Evolutionary conservation across 371 early-diverging fungal species (phyloP).

Genomic region (Haplosporangium sp.): DNA sequence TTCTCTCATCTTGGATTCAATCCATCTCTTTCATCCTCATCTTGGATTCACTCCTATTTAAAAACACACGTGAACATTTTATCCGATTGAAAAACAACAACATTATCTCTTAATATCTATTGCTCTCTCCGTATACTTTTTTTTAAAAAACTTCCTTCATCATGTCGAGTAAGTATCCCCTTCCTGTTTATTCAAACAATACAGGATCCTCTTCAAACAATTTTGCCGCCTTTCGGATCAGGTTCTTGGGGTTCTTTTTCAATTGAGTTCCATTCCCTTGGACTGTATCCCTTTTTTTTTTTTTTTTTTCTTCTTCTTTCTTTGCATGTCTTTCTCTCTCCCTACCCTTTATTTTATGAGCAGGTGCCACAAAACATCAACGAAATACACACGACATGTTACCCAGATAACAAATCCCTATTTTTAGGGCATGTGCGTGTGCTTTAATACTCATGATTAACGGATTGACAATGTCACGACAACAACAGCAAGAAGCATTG

Average conservation of each 20-base stretch:
- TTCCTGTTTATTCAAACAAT: background rate
- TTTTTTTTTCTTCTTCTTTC: background rate
- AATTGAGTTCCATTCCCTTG: background rate
- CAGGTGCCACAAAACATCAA: background rate
- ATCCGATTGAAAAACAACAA: background rate
- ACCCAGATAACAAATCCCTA: too few relatives aligned
- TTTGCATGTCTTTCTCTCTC: background rate
- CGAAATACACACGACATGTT: background rate
- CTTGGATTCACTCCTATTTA: too few relatives aligned
- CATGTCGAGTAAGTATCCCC: constrained; percentile 3
- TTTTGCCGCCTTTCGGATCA: background rate
- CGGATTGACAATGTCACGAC: background rate
- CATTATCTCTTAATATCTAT: too few relatives aligned
- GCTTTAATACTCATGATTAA: background rate
- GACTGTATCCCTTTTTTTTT: background rate
- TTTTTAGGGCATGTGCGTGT: too few relatives aligned
- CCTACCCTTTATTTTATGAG: background rate
- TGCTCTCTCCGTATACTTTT: too few relatives aligned
- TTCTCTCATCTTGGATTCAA: too few relatives aligned
- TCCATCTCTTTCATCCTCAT: background rate
- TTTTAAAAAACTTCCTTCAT: background rate
- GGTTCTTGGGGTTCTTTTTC: too few relatives aligned
- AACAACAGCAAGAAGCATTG: background rate
- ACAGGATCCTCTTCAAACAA: background rate
- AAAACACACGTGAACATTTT: background rate